These are phyloP conservation scores for Ophiostoma tasmaniense DNA, from an alignment of 2,329 filamentous ascomycete genomes.

Conservation along the genomic window DNA sequence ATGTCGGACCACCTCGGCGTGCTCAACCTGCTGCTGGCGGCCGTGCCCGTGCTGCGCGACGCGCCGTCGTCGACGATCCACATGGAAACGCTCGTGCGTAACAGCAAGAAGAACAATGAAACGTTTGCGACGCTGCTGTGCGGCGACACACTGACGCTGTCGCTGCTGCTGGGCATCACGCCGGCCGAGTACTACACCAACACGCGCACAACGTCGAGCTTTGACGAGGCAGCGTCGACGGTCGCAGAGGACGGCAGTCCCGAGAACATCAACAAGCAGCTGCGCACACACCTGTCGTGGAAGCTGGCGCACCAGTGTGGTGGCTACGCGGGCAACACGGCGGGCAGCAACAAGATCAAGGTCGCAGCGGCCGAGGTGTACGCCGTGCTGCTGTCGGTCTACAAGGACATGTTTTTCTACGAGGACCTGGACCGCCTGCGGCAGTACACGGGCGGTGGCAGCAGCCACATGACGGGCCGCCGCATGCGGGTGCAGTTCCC, in stretches of 20 bases:
- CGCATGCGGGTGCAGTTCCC: slow-evolving; percentile 13
- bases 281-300: slow-evolving; percentile 27
- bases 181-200: slow-evolving; percentile 45
- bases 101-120: slow-evolving; percentile 23
- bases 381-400: neutral
- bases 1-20: slow-evolving; percentile 36
- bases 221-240: slow-evolving; percentile 28
- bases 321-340: neutral
- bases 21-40: slow-evolving; percentile 39
- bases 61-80: slow-evolving; percentile 1
- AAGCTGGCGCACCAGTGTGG: slow-evolving; percentile 30
- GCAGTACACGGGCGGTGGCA: neutral
- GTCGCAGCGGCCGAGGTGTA: neutral
- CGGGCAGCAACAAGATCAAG: neutral
- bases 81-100: neutral
- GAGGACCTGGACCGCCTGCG: neutral
- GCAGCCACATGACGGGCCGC: neutral
- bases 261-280: slow-evolving; percentile 24
- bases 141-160: slow-evolving; percentile 38
- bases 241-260: neutral
- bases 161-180: slow-evolving; percentile 42
- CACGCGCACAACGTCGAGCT: slow-evolving; percentile 32
- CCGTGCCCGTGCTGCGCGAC: slow-evolving; percentile 36
- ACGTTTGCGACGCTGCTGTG: slow-evolving; percentile 36
- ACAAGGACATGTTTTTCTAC: neutral